Evolutionary conservation across 1,284 basidiomycete species (phyloP).

Genomic region (Boletus mariae): DNA sequence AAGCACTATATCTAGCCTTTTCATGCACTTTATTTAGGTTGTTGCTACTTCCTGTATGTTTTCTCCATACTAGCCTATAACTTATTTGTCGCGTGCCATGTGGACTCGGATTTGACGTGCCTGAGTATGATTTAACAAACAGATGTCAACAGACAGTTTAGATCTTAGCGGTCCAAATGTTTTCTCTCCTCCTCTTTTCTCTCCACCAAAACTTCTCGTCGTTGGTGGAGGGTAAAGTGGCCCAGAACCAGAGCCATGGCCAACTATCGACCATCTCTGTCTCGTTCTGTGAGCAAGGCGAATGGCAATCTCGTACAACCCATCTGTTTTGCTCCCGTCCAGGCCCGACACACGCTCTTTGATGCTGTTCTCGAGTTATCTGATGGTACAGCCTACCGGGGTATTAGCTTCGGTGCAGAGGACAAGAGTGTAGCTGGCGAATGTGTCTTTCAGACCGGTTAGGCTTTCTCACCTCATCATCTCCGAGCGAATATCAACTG

Average conservation of each 20-base stretch:
- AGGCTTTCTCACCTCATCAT: conserved; percentile 32
- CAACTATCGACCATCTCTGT: conserved; percentile 42
- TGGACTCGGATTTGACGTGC: background rate
- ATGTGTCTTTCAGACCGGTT: conserved; percentile 99
- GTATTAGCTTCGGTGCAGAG: conserved; percentile 92
- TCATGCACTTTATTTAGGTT: background rate
- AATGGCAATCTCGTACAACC: conserved; percentile 49
- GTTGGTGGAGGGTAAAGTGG: conserved; percentile 57
- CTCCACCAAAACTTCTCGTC: conserved; percentile 37
- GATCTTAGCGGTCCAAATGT: conserved; percentile 12
- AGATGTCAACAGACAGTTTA: conserved; percentile 23
- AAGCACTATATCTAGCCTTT: background rate
- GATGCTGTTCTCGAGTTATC: conserved; percentile 85
- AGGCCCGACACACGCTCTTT: conserved; percentile 20
- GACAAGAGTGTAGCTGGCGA: conserved; percentile 93
- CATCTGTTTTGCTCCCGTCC: conserved; percentile 43
- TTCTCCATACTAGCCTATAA: background rate
- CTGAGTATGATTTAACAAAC: conserved; percentile 15
- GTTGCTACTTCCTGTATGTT: background rate
- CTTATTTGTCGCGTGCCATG: background rate
- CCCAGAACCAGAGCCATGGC: conserved; percentile 25
- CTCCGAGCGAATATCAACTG: conserved; percentile 10
- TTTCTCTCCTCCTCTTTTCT: conserved; percentile 38
- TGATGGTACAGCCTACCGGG: conserved; percentile 87
- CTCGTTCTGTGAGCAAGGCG: conserved; percentile 42